phyloP scores from a whole-genome alignment of 1,284 basidiomycete genomes.

The Rhodofomes roseus region DNA sequence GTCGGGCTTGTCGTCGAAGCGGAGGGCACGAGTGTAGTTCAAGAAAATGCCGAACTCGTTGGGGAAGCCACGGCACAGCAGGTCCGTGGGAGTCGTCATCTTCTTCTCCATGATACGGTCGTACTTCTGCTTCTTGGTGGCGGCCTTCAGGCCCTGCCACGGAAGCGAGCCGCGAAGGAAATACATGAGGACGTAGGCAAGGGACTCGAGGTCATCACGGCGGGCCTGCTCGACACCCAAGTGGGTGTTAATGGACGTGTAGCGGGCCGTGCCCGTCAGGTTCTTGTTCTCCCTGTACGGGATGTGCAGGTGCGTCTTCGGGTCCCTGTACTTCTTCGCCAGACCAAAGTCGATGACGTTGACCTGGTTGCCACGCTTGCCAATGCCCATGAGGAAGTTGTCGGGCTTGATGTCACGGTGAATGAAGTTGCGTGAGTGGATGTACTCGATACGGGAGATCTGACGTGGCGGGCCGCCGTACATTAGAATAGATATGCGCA shows the following conservation, averaged over 20 bases:
- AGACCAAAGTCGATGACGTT: slow-evolving; percentile 99
- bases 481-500: slow-evolving; percentile 12
- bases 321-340: slow-evolving; percentile 99
- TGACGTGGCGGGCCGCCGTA: slow-evolving; percentile 30
- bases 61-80: slow-evolving; percentile 94
- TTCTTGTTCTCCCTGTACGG: slow-evolving; percentile 99
- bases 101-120: slow-evolving; percentile 99
- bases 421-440: slow-evolving; percentile 99
- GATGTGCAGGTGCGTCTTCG: slow-evolving; percentile 99
- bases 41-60: slow-evolving; percentile 98
- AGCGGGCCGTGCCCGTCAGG: slow-evolving; percentile 96
- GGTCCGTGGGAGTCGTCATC: slow-evolving; percentile 97
- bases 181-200: slow-evolving; percentile 98
- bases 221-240: slow-evolving; percentile 96
- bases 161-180: slow-evolving; percentile 95
- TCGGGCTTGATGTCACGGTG: slow-evolving; percentile 99
- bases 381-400: slow-evolving; percentile 99
- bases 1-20: slow-evolving; percentile 98
- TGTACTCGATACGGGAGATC: slow-evolving; percentile 99
- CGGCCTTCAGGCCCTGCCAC: slow-evolving; percentile 98
- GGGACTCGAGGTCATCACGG: slow-evolving; percentile 93
- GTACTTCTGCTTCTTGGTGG: slow-evolving; percentile 99
- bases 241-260: slow-evolving; percentile 99
- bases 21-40: slow-evolving; percentile 94
- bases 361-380: slow-evolving; percentile 99